Evolutionary conservation across 768 basidiomycete species (phyloP).

Genomic region (Termitomyces bulborhizus): DNA sequence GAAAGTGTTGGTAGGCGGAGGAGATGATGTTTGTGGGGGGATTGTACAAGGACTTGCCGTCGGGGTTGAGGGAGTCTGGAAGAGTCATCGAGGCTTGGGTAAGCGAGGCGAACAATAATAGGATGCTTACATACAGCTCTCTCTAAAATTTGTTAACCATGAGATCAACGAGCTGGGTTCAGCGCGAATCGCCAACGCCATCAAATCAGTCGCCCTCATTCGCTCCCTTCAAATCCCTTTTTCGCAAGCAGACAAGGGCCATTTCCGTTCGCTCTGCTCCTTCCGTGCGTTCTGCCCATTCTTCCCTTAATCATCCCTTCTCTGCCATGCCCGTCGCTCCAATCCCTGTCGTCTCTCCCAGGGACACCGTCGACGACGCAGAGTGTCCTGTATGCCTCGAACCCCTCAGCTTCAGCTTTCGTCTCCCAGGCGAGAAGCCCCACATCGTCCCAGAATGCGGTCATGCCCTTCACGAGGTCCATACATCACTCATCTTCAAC

Average conservation of each 20-base stretch:
- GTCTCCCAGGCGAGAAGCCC: slow-evolving; percentile 93
- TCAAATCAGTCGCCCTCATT: slow-evolving; percentile 25
- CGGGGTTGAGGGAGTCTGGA: slow-evolving; percentile 38
- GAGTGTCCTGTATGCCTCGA: slow-evolving; percentile 97
- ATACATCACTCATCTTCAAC: slow-evolving; percentile 13
- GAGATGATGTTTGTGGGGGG: slow-evolving; percentile 36
- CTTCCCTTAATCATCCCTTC: slow-evolving; percentile 46
- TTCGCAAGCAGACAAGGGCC: slow-evolving; percentile 37
- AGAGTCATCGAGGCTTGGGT: slow-evolving; percentile 20
- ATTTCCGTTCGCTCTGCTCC: slow-evolving; percentile 45
- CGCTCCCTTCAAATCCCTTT: slow-evolving; percentile 41
- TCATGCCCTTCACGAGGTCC: slow-evolving; percentile 92
- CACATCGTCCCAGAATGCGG: slow-evolving; percentile 97
- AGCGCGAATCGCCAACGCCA: slow-evolving; percentile 28
- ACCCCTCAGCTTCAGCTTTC: slow-evolving; percentile 86
- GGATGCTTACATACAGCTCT: background rate
- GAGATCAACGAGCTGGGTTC: slow-evolving; percentile 38
- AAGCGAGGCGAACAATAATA: background rate
- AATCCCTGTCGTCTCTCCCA: slow-evolving; percentile 65
- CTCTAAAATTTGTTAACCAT: slow-evolving; percentile 12
- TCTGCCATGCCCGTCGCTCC: slow-evolving; percentile 57
- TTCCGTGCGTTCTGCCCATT: slow-evolving; percentile 46
- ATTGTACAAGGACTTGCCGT: slow-evolving; percentile 54
- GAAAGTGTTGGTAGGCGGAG: slow-evolving; percentile 46
- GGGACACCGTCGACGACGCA: slow-evolving; percentile 63